Evolutionary conservation across 495 filamentous ascomycete genomes (phyloP), one percentile per base, ranked within the genome.

Genomic region (Tetracladium marchalianum): DNA sequence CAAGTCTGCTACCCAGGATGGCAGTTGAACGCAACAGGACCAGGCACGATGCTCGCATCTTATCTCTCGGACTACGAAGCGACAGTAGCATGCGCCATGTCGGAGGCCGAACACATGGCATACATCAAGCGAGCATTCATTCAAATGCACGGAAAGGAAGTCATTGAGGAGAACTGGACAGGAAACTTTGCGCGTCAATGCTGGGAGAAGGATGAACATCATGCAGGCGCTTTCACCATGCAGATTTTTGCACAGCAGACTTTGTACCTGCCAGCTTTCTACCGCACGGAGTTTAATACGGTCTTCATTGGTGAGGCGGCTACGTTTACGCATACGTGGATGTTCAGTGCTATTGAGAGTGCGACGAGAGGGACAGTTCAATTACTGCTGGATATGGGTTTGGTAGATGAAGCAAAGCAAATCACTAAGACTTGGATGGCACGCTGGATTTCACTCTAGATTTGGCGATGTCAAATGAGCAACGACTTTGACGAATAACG

Each of bases 281-380:
- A 80, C 48, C 69, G 82, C 59, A 84, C 81, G 0, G 77, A 84
- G 31, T 36, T 24, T 8, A 44, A 76, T 53, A 76, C 78, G 31
- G 74, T 85, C 34, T 84, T 84, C 41, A 65, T 84, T 4, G 81
- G 81, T 12, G 81, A 85, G 62, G 80, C 84, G 56, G 84, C 81
- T 0, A 76, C 72, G 37, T 84, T 81, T 61, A 84, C 81, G 11
- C 81, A 84, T 55, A 79, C 80, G 4, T 85, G 81, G 81, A 83
- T 85, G 38, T 77, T 79, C 18, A 75, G 73, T 4, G 81, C 81
- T 5, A 59, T 85, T 22, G 81, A 85, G 58, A 78, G 74, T 16
- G 81, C 77, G 0, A 77, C 84, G 15, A 64, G 81, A 0, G 81
- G 80, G 0, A 75, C 75, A 6, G 73, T 78, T 11, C 81, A 85